Evolutionary conservation across 2,329 filamentous ascomycete species (phyloP), one percentile per base, ranked within the genome.

Genomic region (Talaromyces sp.): DNA sequence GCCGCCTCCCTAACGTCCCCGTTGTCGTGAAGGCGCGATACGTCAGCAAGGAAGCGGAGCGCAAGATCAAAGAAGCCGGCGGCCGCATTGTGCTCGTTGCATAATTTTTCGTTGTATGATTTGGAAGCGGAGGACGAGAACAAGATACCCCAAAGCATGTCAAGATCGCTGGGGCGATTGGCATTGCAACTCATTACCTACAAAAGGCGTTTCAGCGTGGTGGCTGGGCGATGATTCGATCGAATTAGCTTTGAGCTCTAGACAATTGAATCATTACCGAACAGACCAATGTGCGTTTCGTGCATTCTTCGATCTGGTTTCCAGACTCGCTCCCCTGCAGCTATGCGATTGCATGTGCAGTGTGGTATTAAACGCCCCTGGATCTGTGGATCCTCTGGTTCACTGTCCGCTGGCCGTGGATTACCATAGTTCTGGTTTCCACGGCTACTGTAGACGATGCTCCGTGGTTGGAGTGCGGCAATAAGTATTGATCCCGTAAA

Each of bases 41-140:
- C 85, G 91, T 99, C 82, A 93, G 88, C 86, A 90, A 90, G 79
- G 88, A 96, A 80, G 95, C 95, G 71, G 95, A 99, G 89, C 86
- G 91, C 84, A 99, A 99, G 90, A 97, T 99, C 82, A 96, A 90
- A 79, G 92, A 95, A 81, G 93, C 92, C 75, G 95, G 95, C 80
- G 93, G 93, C 82, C 91, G 96, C 76, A 85, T 96, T 75, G 92
- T 97, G 87, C 86, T 97, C 79, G 91, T 97, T 76, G 93, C 92
- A 82, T 97, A 89, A 85, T 60, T 51, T 19, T 10, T n/a, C 15
- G 33, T 36, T 27, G 15, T 4, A 36, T 15, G n/a, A 33, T 22
- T 19, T 36, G 32, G 42, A 49, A 22, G 19, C 5, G 11, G 22
- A 30, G 32, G 10, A 25, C 44, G 33, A 25, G 25, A 36, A 44